Evolutionary conservation across 768 basidiomycete species (phyloP).

Genomic region (Boletus vinaceobasis): DNA sequence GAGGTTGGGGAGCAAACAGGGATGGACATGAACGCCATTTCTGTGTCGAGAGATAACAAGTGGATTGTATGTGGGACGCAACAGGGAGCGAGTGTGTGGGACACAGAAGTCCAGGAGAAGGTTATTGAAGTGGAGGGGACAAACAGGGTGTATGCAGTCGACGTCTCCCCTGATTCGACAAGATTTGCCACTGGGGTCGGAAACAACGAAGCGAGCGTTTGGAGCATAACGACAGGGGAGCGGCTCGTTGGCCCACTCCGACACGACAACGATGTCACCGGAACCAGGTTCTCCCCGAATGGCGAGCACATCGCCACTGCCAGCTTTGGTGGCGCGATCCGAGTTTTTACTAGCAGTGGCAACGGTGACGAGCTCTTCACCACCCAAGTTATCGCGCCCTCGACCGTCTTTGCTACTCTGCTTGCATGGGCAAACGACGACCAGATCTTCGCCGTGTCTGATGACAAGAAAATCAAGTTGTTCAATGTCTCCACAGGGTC

Average conservation of each 20-base stretch:
- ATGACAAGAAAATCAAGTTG: background rate
- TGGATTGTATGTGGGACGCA: background rate
- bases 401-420: background rate
- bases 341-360: background rate
- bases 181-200: background rate
- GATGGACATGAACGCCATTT: no score
- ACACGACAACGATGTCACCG: background rate
- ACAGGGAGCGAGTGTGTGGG: background rate
- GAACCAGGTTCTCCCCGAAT: background rate
- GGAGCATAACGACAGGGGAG: background rate
- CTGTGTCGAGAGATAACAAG: no score
- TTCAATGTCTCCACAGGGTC: background rate
- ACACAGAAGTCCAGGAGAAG: background rate
- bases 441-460: background rate
- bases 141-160: accelerated
- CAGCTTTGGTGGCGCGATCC: background rate
- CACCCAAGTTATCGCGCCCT: no score
- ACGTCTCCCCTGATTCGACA: background rate
- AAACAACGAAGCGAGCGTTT: background rate
- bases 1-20: no score
- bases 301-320: background rate
- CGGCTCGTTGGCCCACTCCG: background rate
- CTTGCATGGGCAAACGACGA: background rate
- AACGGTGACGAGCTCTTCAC: background rate
- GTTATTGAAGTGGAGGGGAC: background rate